Percentiles rank a stretch among this genome's conserved stretches.
These are phyloP conservation scores for Jackrogersella minutella DNA, from an alignment of 495 filamentous ascomycete genomes.

Conservation along the genomic window DNA sequence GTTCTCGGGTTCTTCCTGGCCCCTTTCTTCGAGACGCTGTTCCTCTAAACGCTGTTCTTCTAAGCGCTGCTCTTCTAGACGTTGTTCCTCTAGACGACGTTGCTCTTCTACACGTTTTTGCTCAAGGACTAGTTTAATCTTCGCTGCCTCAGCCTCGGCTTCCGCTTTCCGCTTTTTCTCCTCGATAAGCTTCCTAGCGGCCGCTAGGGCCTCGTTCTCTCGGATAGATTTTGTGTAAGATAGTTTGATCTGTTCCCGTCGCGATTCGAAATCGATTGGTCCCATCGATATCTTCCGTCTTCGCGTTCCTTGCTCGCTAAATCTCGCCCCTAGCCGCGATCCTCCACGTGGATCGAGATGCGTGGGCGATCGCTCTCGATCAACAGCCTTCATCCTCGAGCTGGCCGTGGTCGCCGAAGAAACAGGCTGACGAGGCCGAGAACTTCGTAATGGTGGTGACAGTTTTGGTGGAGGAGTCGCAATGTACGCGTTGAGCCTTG, in stretches of 20 bases:
- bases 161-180: constrained; percentile 55
- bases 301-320: constrained; percentile 47
- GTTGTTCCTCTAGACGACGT: constrained; percentile 3
- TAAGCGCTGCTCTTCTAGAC: constrained; percentile 2
- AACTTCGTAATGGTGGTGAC: constrained; percentile 80
- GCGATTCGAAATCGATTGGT: constrained; percentile 78
- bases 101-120: constrained; percentile 10
- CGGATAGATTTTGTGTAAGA: constrained; percentile 80
- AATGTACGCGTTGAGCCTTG: constrained; percentile 64
- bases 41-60: not conserved
- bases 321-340: constrained; percentile 44
- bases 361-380: constrained; percentile 49
- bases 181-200: constrained; percentile 56
- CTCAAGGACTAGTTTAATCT: constrained; percentile 13
- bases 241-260: constrained; percentile 78
- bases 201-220: constrained; percentile 67
- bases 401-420: constrained; percentile 73
- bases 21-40: constrained; percentile 5
- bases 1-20: constrained; percentile 17
- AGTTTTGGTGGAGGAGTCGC: constrained; percentile 57
- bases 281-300: constrained; percentile 64
- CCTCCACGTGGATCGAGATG: constrained; percentile 51
- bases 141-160: constrained; percentile 37
- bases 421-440: constrained; percentile 79
- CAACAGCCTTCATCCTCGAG: constrained; percentile 65